Conservation (phyloP, 2,329 filamentous ascomycete genomes). For the Onygenales sp. region DNA sequence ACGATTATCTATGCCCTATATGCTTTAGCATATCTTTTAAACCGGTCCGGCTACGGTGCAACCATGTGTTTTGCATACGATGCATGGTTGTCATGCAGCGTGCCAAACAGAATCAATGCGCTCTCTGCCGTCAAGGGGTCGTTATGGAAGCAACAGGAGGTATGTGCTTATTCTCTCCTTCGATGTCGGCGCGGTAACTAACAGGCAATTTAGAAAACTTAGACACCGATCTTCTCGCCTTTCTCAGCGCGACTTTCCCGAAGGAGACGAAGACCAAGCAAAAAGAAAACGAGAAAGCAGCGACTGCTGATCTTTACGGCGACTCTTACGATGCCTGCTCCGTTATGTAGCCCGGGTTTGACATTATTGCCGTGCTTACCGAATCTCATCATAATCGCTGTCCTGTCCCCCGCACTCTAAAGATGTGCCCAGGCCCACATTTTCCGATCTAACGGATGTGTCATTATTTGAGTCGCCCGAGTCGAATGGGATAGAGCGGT, state of each 20-base stretch:
- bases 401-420: no score
- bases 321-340: constrained; percentile 44
- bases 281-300: constrained; percentile 62
- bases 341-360: constrained; percentile 8
- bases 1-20: constrained; percentile 74
- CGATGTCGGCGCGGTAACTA: neutral
- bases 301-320: constrained; percentile 64
- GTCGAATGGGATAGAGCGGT: no score
- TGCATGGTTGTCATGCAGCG: constrained; percentile 75
- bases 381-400: no score
- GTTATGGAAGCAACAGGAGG: constrained; percentile 61
- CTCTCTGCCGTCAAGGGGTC: constrained; percentile 63
- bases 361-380: no score
- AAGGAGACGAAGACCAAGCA: constrained; percentile 59
- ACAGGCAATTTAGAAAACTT: constrained; percentile 48
- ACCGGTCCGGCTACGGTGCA: constrained; percentile 66
- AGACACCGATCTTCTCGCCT: constrained; percentile 58
- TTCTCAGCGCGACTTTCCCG: constrained; percentile 67
- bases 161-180: constrained; percentile 25
- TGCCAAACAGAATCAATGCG: constrained; percentile 58
- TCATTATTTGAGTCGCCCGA: no score
- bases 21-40: constrained; percentile 73
- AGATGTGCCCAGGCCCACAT: no score
- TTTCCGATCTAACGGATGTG: no score
- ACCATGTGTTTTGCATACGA: constrained; percentile 73